These are phyloP conservation scores for Lecanicillium sp. DNA, from an alignment of 2,329 filamentous ascomycete species.

Conservation along the genomic window DNA sequence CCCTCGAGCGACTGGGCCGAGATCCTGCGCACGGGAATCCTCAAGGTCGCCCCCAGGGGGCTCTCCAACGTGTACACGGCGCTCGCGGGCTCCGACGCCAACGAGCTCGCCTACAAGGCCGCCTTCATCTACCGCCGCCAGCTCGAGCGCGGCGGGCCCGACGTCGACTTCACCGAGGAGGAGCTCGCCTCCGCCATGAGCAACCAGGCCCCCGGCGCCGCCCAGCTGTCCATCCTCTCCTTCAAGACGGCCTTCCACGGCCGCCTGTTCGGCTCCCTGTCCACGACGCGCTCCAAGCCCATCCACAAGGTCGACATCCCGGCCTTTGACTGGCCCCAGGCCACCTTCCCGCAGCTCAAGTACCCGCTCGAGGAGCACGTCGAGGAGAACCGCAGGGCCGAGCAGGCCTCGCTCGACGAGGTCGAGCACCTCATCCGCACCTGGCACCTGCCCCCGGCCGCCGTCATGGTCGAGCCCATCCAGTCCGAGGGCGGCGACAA, in stretches of 20 bases:
- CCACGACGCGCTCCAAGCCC: constrained; percentile 84
- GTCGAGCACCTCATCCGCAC: constrained; percentile 75
- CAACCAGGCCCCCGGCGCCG: constrained; percentile 72
- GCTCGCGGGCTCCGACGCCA: constrained; percentile 84
- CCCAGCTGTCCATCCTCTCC: constrained; percentile 74
- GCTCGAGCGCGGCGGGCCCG: constrained; percentile 68
- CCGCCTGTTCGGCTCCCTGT: constrained; percentile 79
- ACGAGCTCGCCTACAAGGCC: constrained; percentile 91
- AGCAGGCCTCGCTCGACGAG: constrained; percentile 74
- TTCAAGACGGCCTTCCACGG: constrained; percentile 90
- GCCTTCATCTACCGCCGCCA: constrained; percentile 90
- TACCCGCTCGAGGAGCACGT: constrained; percentile 79
- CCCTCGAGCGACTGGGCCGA: constrained; percentile 78
- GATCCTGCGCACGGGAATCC: constrained; percentile 71
- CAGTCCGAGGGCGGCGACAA: constrained; percentile 94
- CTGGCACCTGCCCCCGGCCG: constrained; percentile 73
- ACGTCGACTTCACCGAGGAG: constrained; percentile 72
- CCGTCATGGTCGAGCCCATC: constrained; percentile 81
- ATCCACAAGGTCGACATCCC: constrained; percentile 95
- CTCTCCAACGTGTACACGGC: constrained; percentile 86
- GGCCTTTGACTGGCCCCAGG: constrained; percentile 91
- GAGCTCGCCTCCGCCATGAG: constrained; percentile 72
- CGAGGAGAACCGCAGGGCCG: constrained; percentile 74
- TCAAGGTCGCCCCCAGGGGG: constrained; percentile 77
- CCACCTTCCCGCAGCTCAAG: constrained; percentile 76